Evolutionary conservation across 139 green algal genomes (phyloP).

Genomic region (Diplosphaera chodatii): DNA sequence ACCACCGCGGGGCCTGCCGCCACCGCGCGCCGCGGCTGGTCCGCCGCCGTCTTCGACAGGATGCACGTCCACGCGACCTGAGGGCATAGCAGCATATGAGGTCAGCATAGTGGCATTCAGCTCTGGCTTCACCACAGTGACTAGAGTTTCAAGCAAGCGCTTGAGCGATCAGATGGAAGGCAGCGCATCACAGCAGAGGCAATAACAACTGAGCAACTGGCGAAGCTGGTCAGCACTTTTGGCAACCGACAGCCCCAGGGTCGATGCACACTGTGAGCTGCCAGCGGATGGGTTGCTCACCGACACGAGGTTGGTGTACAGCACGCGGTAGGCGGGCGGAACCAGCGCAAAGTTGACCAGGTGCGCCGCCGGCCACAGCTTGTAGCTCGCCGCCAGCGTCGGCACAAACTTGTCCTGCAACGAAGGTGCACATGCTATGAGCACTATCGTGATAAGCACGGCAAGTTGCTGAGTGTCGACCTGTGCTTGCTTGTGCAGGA

Average conservation of each 20-base stretch:
- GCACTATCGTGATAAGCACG: too few relatives aligned
- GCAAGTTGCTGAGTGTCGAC: too few relatives aligned
- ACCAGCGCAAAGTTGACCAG: slow-evolving; percentile 46
- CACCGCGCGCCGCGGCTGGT: background rate
- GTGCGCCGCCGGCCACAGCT: slow-evolving; percentile 39
- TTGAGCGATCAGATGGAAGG: too few relatives aligned
- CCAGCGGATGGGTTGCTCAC: slow-evolving; percentile 12
- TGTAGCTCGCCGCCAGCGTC: slow-evolving; percentile 35
- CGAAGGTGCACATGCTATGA: background rate
- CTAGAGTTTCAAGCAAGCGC: too few relatives aligned
- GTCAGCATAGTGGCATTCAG: background rate
- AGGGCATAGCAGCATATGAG: background rate
- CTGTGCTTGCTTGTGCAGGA: too few relatives aligned
- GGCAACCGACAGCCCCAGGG: too few relatives aligned
- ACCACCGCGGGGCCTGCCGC: background rate
- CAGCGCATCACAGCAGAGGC: too few relatives aligned
- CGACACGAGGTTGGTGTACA: slow-evolving; percentile 47
- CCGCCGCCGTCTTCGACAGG: background rate
- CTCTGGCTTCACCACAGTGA: too few relatives aligned
- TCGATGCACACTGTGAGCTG: too few relatives aligned
- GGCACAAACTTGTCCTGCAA: slow-evolving; percentile 18
- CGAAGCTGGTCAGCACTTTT: too few relatives aligned
- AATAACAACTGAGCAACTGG: too few relatives aligned
- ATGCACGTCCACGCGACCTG: slow-evolving; percentile 9
- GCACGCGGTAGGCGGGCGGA: slow-evolving; percentile 27